These are phyloP conservation scores for Talaromyces thailandensis DNA, from an alignment of 495 filamentous ascomycete species.

Conservation along the genomic window DNA sequence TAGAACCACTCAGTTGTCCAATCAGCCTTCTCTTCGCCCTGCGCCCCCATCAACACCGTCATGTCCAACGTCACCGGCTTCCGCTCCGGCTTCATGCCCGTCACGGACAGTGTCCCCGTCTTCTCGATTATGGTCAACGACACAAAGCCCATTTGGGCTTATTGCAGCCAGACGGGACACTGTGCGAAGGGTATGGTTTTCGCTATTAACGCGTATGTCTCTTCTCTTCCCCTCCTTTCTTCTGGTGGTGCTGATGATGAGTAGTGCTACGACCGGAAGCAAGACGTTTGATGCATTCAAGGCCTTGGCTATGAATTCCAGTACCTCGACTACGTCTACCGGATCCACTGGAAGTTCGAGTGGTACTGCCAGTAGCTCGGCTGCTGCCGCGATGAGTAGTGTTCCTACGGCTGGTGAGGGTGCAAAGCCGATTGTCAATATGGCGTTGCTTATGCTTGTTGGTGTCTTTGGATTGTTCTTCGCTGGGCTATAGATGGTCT, in stretches of 20 bases:
- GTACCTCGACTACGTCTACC: not conserved
- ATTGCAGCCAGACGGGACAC: slow-evolving; percentile 44
- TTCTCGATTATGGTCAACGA: slow-evolving; percentile 38
- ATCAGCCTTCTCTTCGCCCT: slow-evolving; percentile 33
- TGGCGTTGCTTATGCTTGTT: slow-evolving; percentile 3
- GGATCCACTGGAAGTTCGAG: not conserved
- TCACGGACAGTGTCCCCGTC: slow-evolving; percentile 15
- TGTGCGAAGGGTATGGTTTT: slow-evolving; percentile 44
- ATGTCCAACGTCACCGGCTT: slow-evolving; percentile 17
- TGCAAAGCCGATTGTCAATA: not conserved
- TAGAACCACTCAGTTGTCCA: slow-evolving; percentile 41
- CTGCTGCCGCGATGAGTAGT: not conserved
- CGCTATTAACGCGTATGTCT: slow-evolving; percentile 29
- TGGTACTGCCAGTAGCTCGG: not conserved
- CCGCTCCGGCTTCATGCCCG: slow-evolving; percentile 19
- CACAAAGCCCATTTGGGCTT: slow-evolving; percentile 48
- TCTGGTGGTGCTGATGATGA: not conserved
- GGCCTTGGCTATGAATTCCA: not conserved
- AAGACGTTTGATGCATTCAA: slow-evolving; percentile 2
- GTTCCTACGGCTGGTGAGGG: not conserved
- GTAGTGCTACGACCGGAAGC: not conserved
- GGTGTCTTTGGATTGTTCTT: not conserved
- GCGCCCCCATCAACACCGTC: slow-evolving; percentile 28
- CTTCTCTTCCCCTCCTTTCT: not conserved
- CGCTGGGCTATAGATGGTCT: not conserved